Conservation (phyloP, 2,329 filamentous ascomycete genomes). For the Cladorrhinum sp. region DNA sequence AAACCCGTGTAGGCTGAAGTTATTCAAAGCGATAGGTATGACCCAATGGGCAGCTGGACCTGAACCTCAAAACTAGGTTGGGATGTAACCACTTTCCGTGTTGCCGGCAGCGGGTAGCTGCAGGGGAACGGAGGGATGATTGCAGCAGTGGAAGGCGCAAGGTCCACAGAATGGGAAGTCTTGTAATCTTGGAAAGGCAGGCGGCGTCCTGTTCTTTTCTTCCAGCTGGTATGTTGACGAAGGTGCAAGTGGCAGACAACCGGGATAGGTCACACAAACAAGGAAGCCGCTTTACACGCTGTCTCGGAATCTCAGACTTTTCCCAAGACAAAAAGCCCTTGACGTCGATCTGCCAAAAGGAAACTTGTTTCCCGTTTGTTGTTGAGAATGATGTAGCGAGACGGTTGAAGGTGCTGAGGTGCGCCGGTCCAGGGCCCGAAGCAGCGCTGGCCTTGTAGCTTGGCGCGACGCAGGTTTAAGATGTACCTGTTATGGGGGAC, state of each 20-base stretch:
- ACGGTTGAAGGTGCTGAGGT: neutral
- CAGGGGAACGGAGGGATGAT: neutral
- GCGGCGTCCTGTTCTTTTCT: no score
- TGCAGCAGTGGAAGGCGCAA: neutral
- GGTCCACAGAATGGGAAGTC: no score
- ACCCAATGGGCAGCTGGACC: no score
- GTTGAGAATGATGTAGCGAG: neutral
- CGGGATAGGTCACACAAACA: neutral
- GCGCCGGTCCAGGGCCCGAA: neutral
- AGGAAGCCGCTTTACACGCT: neutral
- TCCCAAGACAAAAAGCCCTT: neutral
- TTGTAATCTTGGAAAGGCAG: no score
- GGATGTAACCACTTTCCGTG: neutral
- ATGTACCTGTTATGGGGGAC: neutral
- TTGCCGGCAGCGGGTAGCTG: neutral
- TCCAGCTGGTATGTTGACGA: neutral
- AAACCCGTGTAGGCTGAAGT: no score
- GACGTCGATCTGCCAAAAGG: neutral
- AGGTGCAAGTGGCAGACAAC: neutral
- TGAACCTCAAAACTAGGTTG: no score
- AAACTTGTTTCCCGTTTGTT: neutral
- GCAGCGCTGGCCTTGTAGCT: conserved; percentile 2
- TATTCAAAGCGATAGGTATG: no score
- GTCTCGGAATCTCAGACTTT: neutral
- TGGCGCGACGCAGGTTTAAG: conserved; percentile 16